phyloP scores from a whole-genome alignment of 805 yeast species.

The Saccharomyces kudriavzevii region DNA sequence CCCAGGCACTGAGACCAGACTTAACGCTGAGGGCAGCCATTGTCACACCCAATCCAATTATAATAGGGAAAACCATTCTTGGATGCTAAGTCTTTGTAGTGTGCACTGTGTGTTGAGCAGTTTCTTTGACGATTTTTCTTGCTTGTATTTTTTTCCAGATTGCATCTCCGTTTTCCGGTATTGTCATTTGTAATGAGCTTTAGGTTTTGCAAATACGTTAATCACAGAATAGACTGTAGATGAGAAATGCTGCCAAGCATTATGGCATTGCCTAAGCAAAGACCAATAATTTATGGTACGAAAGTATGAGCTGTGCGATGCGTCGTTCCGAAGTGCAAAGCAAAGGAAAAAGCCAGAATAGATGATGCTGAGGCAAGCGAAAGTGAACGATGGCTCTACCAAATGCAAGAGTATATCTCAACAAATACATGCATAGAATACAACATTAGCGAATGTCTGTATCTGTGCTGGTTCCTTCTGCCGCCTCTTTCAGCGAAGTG shows the following conservation, averaged over 20 bases:
- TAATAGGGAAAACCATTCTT: slow-evolving; percentile 27
- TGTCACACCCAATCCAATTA: slow-evolving; percentile 27
- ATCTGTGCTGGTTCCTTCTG: background rate
- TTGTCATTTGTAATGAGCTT: background rate
- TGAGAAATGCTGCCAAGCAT: background rate
- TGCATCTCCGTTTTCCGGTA: background rate
- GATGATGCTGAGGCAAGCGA: background rate
- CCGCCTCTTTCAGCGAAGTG: background rate
- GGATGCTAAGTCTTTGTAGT: background rate
- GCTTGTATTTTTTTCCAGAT: background rate
- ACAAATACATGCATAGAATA: background rate
- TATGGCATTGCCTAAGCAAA: background rate
- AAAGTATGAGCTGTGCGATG: background rate
- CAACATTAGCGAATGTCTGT: background rate
- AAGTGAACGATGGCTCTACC: background rate
- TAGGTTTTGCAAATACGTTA: background rate
- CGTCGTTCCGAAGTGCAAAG: background rate
- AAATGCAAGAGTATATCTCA: background rate
- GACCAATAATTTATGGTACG: background rate
- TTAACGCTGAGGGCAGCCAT: slow-evolving; percentile 19
- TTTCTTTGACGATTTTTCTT: background rate
- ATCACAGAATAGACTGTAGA: background rate
- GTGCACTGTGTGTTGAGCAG: background rate
- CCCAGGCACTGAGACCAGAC: slow-evolving; percentile 29
- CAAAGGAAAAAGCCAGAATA: background rate